Conservation (phyloP, 2,329 filamentous ascomycete genomes). For the Tolypocladium album region DNA sequence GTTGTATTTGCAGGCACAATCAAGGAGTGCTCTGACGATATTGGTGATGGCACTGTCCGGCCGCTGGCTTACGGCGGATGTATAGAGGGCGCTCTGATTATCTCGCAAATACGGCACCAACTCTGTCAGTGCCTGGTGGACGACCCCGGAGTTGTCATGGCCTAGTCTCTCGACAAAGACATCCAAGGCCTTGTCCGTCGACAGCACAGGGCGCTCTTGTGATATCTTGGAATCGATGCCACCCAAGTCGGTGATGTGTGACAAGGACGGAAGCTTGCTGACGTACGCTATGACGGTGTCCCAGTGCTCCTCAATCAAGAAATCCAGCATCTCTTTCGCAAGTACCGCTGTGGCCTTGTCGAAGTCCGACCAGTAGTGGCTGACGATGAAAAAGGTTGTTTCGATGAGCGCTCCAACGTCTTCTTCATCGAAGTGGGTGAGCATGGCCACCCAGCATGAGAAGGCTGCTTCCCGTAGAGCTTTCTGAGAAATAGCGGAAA, state of each 20-base stretch:
- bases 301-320: slow-evolving; percentile 53
- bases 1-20: slow-evolving; percentile 75
- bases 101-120: slow-evolving; percentile 60
- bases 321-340: slow-evolving; percentile 52
- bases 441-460: slow-evolving; percentile 71
- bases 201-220: slow-evolving; percentile 43
- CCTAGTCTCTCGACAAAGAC: slow-evolving; percentile 64
- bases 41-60: slow-evolving; percentile 63
- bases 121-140: slow-evolving; percentile 70
- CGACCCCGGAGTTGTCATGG: slow-evolving; percentile 80
- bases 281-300: slow-evolving; percentile 54
- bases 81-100: slow-evolving; percentile 70
- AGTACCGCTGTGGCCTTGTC: slow-evolving; percentile 46
- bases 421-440: slow-evolving; percentile 62
- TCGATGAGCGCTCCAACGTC: slow-evolving; percentile 75
- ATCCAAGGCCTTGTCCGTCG: slow-evolving; percentile 48
- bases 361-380: slow-evolving; percentile 66
- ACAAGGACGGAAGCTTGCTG: slow-evolving; percentile 68
- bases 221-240: slow-evolving; percentile 57
- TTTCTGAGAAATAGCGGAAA: slow-evolving; percentile 67
- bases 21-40: slow-evolving; percentile 68
- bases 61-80: slow-evolving; percentile 71
- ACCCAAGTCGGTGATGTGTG: slow-evolving; percentile 56
- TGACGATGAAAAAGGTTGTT: slow-evolving; percentile 80
- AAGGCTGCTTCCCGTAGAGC: slow-evolving; percentile 72